Conservation (phyloP, 192 early-diverging fungal genomes). For the Lunasporangiospora selenospora region DNA sequence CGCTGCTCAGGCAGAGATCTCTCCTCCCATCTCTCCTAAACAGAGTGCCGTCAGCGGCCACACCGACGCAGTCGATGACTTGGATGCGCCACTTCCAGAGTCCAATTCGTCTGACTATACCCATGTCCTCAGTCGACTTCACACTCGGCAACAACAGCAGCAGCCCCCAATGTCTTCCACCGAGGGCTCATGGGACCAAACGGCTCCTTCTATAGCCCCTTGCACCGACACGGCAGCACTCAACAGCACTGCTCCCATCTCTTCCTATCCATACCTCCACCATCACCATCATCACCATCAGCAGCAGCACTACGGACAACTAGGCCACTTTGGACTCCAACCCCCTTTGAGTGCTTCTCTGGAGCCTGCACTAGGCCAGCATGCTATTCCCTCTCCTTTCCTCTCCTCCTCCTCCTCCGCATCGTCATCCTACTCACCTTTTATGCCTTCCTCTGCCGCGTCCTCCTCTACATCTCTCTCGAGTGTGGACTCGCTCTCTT, state of each 20-base stretch:
- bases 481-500: too few relatives aligned
- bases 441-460: slow-evolving; percentile 11
- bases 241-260: not conserved
- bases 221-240: not conserved
- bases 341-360: not conserved
- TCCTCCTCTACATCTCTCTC: slow-evolving; percentile 25
- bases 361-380: slow-evolving; percentile 6
- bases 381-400: slow-evolving; percentile 14
- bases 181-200: not conserved
- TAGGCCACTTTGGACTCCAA: too few relatives aligned
- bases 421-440: slow-evolving; percentile 8
- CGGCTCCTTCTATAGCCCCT: not conserved
- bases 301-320: too few relatives aligned
- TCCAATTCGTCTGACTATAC: slow-evolving; percentile 10
- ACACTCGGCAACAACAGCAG: not conserved
- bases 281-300: slow-evolving; percentile 2
- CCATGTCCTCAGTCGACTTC: not conserved
- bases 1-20: slow-evolving; percentile 37
- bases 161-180: not conserved
- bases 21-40: slow-evolving; percentile 42
- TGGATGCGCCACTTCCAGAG: slow-evolving; percentile 33
- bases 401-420: slow-evolving; percentile 6
- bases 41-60: slow-evolving; percentile 21
- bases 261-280: slow-evolving; percentile 2
- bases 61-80: slow-evolving; percentile 4